A percentile compares a stretch with the other conserved stretches of the same genome.
Evolutionary conservation across 2,329 filamentous ascomycete species (phyloP).

Genomic region (Phaeosphaeriaceae sp.): DNA sequence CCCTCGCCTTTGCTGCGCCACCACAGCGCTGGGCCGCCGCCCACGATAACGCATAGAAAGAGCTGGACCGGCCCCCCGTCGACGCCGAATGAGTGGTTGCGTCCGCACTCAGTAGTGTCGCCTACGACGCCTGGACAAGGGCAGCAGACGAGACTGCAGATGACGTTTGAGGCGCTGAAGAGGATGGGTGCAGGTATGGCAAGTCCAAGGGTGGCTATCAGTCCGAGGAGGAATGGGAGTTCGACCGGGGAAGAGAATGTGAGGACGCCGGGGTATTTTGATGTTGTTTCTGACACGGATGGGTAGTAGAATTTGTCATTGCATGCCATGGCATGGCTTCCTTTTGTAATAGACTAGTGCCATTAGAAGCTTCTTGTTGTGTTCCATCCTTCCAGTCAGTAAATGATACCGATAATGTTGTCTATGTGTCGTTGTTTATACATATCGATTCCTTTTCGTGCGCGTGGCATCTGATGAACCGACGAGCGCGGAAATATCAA

Average conservation of each 20-base stretch:
- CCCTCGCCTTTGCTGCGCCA: background rate
- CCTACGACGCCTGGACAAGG: background rate
- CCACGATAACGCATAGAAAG: background rate
- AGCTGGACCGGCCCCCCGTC: conserved; percentile 2
- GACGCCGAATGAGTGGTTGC: background rate
- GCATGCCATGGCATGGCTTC: background rate
- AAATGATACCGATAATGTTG: too few species aligned
- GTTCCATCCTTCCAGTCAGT: too few species aligned
- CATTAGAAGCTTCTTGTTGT: background rate
- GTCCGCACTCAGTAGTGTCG: background rate
- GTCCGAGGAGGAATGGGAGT: conserved; percentile 6
- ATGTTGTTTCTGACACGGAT: conserved; percentile 17
- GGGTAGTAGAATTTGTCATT: background rate
- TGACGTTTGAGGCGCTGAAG: conserved; percentile 36
- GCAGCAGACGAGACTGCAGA: conserved; percentile 30
- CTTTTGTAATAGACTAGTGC: background rate
- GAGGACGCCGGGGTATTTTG: conserved; percentile 28
- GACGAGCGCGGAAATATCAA: background rate
- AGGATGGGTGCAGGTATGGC: conserved; percentile 31
- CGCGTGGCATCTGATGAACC: background rate
- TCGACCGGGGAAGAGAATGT: conserved; percentile 1
- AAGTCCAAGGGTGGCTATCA: conserved; percentile 21
- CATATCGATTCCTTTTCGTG: too few species aligned
- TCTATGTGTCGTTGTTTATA: too few species aligned
- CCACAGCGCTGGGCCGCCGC: background rate